phyloP scores from a whole-genome alignment of 2,329 filamentous ascomycete genomes.

The Aspergillus fischeri region DNA sequence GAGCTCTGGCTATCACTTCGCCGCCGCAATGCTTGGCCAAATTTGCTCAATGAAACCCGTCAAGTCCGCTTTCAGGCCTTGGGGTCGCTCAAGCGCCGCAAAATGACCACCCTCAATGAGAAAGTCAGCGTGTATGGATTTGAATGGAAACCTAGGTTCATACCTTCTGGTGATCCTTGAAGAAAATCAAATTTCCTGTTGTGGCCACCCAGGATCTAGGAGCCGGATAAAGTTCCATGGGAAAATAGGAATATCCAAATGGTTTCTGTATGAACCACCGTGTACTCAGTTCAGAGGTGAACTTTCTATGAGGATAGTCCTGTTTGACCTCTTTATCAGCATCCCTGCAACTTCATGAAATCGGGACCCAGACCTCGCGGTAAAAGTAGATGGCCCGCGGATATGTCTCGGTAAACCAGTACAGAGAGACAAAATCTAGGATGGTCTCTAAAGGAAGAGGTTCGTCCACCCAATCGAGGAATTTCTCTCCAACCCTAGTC shows the following conservation, averaged over 20 bases:
- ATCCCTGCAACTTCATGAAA: neutral
- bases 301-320: neutral
- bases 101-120: conserved; percentile 50
- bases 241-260: conserved; percentile 46
- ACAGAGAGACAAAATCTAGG: conserved; percentile 31
- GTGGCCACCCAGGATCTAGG: conserved; percentile 36
- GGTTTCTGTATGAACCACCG: conserved; percentile 41
- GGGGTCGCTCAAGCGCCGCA: conserved; percentile 43
- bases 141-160: neutral
- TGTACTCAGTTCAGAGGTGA: neutral
- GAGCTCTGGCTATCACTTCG: neutral
- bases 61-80: conserved; percentile 43
- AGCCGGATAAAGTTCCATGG: conserved; percentile 38
- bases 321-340: neutral
- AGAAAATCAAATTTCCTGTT: conserved; percentile 38
- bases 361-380: conserved; percentile 21
- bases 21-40: conserved; percentile 16
- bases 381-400: conserved; percentile 31
- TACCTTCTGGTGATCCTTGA: conserved; percentile 32
- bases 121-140: neutral
- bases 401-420: conserved; percentile 39
- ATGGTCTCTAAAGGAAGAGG: conserved; percentile 29
- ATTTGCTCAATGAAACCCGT: conserved; percentile 32
- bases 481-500: conserved; percentile 39
- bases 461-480: conserved; percentile 34